phyloP scores from a whole-genome alignment of 257 asterid genomes.

The Jasminum sambac region DNA sequence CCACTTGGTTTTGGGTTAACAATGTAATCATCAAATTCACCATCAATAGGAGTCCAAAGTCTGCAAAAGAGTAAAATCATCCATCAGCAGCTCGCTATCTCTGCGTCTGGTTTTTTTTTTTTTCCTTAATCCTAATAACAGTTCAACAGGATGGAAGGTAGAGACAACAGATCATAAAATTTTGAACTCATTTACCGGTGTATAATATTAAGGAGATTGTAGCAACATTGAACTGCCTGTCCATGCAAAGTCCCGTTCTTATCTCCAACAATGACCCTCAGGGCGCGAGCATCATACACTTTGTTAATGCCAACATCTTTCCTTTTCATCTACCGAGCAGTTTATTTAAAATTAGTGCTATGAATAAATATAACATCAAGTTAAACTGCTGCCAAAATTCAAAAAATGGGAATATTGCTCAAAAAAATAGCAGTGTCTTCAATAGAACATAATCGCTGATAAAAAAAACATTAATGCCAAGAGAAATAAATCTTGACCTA shows the following conservation, averaged over 20 bases:
- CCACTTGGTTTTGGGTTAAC: constrained; percentile 98
- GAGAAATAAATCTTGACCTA: constrained; percentile 15
- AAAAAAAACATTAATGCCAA: neutral
- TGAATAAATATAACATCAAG: constrained; percentile 5
- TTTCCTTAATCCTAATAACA: constrained; percentile 21
- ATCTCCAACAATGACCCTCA: constrained; percentile 95
- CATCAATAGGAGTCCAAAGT: constrained; percentile 92
- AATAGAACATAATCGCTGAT: constrained; percentile 12
- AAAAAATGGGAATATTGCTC: constrained; percentile 22
- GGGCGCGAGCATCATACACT: constrained; percentile 92
- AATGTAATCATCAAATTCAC: constrained; percentile 91
- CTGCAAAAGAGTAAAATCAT: constrained; percentile 40
- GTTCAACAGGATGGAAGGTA: constrained; percentile 18
- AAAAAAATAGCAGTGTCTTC: constrained; percentile 20
- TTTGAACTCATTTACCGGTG: constrained; percentile 55
- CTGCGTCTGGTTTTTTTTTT: no score
- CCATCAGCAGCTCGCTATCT: constrained; percentile 3
- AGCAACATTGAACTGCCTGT: constrained; percentile 91
- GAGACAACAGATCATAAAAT: constrained; percentile 8
- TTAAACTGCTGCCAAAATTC: constrained; percentile 24
- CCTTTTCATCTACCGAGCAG: constrained; percentile 72
- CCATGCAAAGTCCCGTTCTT: constrained; percentile 88
- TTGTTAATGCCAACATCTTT: constrained; percentile 74
- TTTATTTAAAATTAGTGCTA: constrained; percentile 26
- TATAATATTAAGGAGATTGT: constrained; percentile 87